These are phyloP conservation scores for Melastoma candidum DNA, from an alignment of 441 rosid genomes.

Conservation along the genomic window DNA sequence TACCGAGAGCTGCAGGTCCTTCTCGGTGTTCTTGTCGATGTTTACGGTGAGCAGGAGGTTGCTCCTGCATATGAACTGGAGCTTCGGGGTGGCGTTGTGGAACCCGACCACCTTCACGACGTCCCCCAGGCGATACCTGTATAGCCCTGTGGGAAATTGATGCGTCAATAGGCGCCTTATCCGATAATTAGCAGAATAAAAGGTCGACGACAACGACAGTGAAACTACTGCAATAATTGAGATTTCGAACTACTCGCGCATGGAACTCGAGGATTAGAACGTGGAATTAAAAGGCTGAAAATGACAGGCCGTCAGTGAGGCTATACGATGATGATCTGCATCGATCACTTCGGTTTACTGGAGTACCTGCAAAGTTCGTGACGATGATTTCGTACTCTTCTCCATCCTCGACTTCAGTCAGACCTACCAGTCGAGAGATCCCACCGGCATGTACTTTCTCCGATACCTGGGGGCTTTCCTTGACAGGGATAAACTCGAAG, in stretches of 20 bases:
- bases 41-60: constrained; percentile 59
- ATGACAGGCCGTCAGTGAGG: too few species aligned
- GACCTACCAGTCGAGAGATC: constrained; percentile 44
- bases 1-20: constrained; percentile 70
- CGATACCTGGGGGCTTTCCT: constrained; percentile 17
- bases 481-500: constrained; percentile 71
- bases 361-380: constrained; percentile 77
- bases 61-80: constrained; percentile 70
- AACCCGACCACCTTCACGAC: constrained; percentile 68
- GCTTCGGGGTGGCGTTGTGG: constrained; percentile 76
- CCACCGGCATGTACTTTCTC: background rate
- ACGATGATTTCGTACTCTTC: constrained; percentile 82
- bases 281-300: too few species aligned
- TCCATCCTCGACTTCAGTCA: constrained; percentile 69
- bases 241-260: too few species aligned
- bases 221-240: too few species aligned
- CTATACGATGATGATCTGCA: too few species aligned
- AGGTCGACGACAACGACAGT: too few species aligned
- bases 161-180: too few species aligned
- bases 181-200: too few species aligned
- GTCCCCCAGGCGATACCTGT: constrained; percentile 85
- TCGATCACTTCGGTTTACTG: background rate
- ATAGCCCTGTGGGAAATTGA: constrained; percentile 46
- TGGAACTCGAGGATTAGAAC: too few species aligned
- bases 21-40: constrained; percentile 92